phyloP scores from a whole-genome alignment of 352 stramenopile species.

The Globisporangium cylindrosporum region DNA sequence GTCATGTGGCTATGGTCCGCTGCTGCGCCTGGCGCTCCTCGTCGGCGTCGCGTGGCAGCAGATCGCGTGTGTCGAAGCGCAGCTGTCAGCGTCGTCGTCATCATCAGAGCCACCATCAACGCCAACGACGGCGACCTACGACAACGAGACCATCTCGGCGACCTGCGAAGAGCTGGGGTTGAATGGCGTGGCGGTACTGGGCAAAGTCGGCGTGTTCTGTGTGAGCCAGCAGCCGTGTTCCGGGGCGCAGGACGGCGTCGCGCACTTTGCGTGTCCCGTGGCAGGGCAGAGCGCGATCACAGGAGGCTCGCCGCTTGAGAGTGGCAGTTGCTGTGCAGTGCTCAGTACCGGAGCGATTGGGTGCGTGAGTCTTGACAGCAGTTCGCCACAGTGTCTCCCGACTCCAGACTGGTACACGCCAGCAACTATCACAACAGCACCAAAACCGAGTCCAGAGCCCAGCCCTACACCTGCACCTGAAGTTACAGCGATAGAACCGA shows the following conservation, averaged over 20 bases:
- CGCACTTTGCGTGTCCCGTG: slow-evolving; percentile 29
- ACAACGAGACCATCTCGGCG: slow-evolving; percentile 1
- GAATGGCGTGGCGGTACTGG: slow-evolving; percentile 30
- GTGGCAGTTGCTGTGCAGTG: slow-evolving; percentile 46
- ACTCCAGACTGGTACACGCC: slow-evolving; percentile 20
- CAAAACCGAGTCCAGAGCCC: not conserved
- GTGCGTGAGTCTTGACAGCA: slow-evolving; percentile 26
- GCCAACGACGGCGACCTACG: not conserved
- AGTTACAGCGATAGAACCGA: not conserved
- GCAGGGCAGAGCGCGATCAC: slow-evolving; percentile 21
- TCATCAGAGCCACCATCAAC: not conserved
- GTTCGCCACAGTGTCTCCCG: slow-evolving; percentile 24
- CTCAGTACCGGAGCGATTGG: slow-evolving; percentile 27
- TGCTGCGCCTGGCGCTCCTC: slow-evolving; percentile 7
- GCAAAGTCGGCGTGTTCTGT: slow-evolving; percentile 37
- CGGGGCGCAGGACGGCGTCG: slow-evolving; percentile 13
- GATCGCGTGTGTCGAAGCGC: not conserved
- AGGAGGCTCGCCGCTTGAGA: slow-evolving; percentile 12
- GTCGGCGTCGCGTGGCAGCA: not conserved
- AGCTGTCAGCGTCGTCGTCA: not conserved
- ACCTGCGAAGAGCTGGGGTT: slow-evolving; percentile 16
- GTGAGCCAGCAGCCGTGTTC: slow-evolving; percentile 31
- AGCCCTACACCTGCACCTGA: not conserved
- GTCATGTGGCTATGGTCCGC: not conserved
- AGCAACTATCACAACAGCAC: not conserved